These are phyloP conservation scores for Chenopodium album DNA, from an alignment of 148 eudicot genomes.

Conservation along the genomic window DNA sequence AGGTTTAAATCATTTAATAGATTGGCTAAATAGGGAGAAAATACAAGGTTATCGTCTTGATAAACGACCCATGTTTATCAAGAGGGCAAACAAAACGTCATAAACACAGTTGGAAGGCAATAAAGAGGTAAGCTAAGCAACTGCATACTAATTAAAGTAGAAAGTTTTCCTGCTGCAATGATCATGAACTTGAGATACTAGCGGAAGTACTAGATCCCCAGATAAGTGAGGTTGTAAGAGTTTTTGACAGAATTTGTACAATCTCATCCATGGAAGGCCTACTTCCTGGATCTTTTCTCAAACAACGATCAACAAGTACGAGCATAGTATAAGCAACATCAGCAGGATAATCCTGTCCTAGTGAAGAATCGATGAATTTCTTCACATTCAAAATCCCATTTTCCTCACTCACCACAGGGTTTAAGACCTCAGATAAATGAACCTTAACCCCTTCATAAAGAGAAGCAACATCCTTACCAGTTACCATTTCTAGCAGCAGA, in stretches of 20 bases:
- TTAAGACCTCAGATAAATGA: constrained; percentile 44
- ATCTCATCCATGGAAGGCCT: constrained; percentile 58
- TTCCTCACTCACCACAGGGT: constrained; percentile 29
- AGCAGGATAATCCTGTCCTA: constrained; percentile 44
- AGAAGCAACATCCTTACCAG: constrained; percentile 54
- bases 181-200: constrained; percentile 21
- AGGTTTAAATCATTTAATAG: no score
- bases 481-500: constrained; percentile 61
- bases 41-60: no score
- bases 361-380: constrained; percentile 46
- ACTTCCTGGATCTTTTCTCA: constrained; percentile 49
- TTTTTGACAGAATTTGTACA: constrained; percentile 45
- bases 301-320: constrained; percentile 46
- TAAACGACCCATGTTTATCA: no score
- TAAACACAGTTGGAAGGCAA: no score
- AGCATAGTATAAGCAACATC: constrained; percentile 50
- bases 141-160: neutral
- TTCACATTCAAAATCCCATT: constrained; percentile 26
- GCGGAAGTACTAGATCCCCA: constrained; percentile 31
- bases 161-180: neutral
- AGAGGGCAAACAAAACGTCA: no score
- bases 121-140: neutral
- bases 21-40: no score
- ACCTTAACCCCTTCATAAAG: constrained; percentile 43
- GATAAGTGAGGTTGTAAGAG: constrained; percentile 31